Evolutionary conservation across 352 stramenopile species (phyloP).

Genomic region (Phytophthora aleatoria): DNA sequence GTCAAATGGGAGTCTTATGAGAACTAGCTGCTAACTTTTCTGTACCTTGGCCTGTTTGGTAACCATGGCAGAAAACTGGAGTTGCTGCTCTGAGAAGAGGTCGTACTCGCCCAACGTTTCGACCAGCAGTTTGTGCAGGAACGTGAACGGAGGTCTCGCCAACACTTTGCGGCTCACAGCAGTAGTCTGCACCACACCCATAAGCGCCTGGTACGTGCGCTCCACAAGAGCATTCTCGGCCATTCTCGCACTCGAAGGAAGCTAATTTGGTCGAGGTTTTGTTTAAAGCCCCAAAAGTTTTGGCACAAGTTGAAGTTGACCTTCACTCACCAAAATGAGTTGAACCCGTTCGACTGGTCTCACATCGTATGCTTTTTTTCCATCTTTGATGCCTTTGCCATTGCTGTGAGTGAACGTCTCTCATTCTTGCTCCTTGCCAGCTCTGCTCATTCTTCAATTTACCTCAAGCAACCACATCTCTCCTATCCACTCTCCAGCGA

Average conservation of each 20-base stretch:
- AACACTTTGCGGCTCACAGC: conserved; percentile 75
- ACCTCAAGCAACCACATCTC: background rate
- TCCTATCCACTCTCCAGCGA: conserved; percentile 19
- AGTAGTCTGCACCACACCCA: conserved; percentile 69
- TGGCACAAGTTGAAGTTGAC: conserved; percentile 36
- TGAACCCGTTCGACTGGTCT: conserved; percentile 10
- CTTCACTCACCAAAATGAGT: conserved; percentile 24
- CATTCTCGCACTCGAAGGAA: conserved; percentile 12
- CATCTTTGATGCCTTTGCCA: background rate
- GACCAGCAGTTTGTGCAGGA: conserved; percentile 81
- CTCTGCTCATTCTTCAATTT: conserved; percentile 25
- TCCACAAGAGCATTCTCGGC: conserved; percentile 46
- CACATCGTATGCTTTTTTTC: background rate
- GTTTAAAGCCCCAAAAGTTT: background rate
- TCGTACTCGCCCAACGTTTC: conserved; percentile 63
- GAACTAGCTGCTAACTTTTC: background rate
- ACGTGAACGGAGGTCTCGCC: conserved; percentile 75
- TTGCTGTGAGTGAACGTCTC: conserved; percentile 26
- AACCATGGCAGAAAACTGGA: conserved; percentile 59
- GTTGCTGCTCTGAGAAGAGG: conserved; percentile 72
- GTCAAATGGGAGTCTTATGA: background rate
- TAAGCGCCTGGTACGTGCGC: conserved; percentile 67
- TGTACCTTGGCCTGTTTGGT: conserved; percentile 77
- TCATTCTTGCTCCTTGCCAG: background rate
- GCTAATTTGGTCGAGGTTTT: conserved; percentile 5